Conservation (phyloP, 2,329 filamentous ascomycete genomes). For the Pezicula neosporulosa region DNA sequence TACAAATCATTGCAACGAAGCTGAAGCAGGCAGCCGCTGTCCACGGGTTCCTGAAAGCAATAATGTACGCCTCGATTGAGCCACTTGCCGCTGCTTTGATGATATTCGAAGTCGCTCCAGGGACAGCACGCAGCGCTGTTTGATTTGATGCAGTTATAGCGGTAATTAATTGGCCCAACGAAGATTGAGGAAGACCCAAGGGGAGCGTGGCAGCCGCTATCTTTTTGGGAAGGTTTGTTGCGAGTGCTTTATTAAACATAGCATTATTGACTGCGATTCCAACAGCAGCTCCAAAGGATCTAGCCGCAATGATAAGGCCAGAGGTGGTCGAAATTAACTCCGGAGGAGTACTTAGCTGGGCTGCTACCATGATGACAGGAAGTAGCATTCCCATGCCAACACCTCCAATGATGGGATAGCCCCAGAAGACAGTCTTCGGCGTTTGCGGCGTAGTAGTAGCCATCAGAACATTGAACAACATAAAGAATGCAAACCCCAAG, state of each 20-base stretch:
- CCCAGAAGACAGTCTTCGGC: conserved; percentile 29
- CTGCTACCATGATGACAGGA: conserved; percentile 32
- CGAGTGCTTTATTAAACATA: not conserved
- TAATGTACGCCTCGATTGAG: too few species aligned
- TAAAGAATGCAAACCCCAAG: conserved; percentile 28
- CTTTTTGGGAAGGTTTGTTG: conserved; percentile 25
- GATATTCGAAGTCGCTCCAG: too few species aligned
- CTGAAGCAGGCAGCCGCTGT: too few species aligned
- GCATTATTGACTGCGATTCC: conserved; percentile 40
- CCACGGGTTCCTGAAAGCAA: too few species aligned
- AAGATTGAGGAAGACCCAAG: too few species aligned
- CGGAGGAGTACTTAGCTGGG: conserved; percentile 34
- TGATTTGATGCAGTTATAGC: too few species aligned
- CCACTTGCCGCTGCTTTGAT: too few species aligned
- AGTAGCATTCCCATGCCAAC: conserved; percentile 31
- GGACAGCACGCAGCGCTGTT: too few species aligned
- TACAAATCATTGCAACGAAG: conserved; percentile 19
- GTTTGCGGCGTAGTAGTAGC: conserved; percentile 27
- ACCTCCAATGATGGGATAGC: conserved; percentile 34
- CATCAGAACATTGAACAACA: conserved; percentile 33
- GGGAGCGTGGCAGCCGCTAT: conserved; percentile 24
- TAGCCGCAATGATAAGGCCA: conserved; percentile 32
- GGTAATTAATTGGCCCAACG: too few species aligned
- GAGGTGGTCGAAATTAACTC: conserved; percentile 30
- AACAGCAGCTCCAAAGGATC: conserved; percentile 43